A percentile compares a stretch with the other conserved stretches of the same genome.
These are phyloP conservation scores for Penicillium vulpinum DNA, from an alignment of 2,329 filamentous ascomycete species.

Conservation along the genomic window DNA sequence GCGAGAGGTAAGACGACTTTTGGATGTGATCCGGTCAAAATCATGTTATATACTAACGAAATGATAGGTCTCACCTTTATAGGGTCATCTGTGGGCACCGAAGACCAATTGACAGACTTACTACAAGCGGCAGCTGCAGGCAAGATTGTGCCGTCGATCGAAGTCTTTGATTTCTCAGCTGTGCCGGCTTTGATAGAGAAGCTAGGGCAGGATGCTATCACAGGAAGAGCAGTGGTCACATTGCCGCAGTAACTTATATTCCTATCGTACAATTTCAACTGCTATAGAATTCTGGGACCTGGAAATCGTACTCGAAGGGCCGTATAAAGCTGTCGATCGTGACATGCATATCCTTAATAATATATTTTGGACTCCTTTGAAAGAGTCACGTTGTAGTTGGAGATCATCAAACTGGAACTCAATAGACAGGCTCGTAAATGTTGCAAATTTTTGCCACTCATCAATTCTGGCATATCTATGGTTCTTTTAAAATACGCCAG, in stretches of 20 bases:
- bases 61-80: slow-evolving; percentile 21
- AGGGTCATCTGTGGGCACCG: slow-evolving; percentile 26
- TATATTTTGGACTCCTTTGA: not conserved
- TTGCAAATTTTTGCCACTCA: too few species aligned
- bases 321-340: not conserved
- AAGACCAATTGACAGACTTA: slow-evolving; percentile 21
- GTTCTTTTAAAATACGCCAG: too few species aligned
- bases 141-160: slow-evolving; percentile 18
- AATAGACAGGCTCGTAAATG: too few species aligned
- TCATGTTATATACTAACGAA: slow-evolving; percentile 3
- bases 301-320: not conserved
- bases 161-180: slow-evolving; percentile 20
- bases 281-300: not conserved
- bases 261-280: not conserved
- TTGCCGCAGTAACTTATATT: slow-evolving; percentile 8
- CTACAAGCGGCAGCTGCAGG: slow-evolving; percentile 19
- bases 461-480: not conserved
- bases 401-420: too few species aligned
- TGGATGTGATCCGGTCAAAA: not conserved
- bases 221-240: slow-evolving; percentile 23
- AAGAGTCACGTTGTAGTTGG: too few species aligned
- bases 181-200: slow-evolving; percentile 15
- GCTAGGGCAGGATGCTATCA: slow-evolving; percentile 18
- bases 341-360: not conserved
- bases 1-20: slow-evolving; percentile 20